These are phyloP conservation scores for Cutaneotrichosporon dermatis DNA, from an alignment of 1,284 basidiomycete genomes.

Conservation along the genomic window DNA sequence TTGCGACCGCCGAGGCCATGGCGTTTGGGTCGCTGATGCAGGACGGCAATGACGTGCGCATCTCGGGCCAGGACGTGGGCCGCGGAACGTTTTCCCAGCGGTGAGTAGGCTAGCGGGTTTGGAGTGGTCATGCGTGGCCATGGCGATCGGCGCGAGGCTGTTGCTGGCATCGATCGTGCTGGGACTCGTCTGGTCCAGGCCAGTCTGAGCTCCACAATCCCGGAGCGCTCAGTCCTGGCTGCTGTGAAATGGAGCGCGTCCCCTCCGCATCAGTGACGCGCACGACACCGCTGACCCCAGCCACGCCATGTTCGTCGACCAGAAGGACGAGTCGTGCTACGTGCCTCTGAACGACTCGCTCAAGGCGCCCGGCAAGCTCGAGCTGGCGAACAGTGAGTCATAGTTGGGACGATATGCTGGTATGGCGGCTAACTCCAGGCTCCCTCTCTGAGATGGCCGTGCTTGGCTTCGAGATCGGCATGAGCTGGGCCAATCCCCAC, in stretches of 20 bases:
- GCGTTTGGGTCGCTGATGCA: constrained; percentile 78
- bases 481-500: constrained; percentile 76
- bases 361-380: constrained; percentile 59
- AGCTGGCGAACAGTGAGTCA: constrained; percentile 67
- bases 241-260: no score
- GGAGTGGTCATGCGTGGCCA: no score
- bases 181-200: no score
- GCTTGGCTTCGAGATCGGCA: constrained; percentile 79
- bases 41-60: constrained; percentile 72
- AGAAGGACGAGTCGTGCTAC: constrained; percentile 68
- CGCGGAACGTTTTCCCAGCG: constrained; percentile 84
- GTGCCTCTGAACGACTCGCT: constrained; percentile 70
- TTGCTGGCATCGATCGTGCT: no score
- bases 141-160: no score
- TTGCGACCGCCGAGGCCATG: constrained; percentile 82
- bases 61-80: constrained; percentile 86
- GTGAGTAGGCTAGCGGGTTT: constrained; percentile 39
- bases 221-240: no score
- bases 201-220: no score
- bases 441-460: constrained; percentile 80
- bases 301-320: constrained; percentile 86
- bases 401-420: no score
- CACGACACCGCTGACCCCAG: constrained; percentile 38
- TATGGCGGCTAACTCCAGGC: not conserved
- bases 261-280: no score